These are phyloP conservation scores for Glaciozyma antarctica DNA, from an alignment of 768 basidiomycete genomes.

Conservation along the genomic window DNA sequence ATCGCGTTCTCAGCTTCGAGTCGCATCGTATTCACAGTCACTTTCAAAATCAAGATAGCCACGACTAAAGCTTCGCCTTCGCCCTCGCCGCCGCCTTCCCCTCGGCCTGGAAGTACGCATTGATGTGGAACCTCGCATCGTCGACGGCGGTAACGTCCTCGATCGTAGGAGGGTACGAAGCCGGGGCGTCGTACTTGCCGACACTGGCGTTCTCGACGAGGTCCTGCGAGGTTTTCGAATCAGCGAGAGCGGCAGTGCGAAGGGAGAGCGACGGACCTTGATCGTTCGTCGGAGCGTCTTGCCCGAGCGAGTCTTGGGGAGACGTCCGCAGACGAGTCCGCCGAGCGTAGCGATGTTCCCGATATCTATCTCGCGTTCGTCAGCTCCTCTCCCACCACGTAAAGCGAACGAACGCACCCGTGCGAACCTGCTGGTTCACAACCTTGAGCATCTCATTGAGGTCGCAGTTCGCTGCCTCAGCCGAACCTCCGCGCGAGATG, in stretches of 20 bases:
- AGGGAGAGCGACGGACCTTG: background rate
- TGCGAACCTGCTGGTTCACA: slow-evolving; percentile 2
- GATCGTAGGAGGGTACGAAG: slow-evolving; percentile 5
- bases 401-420: background rate
- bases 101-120: slow-evolving; percentile 1
- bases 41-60: background rate
- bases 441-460: slow-evolving; percentile 4
- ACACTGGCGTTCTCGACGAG: slow-evolving; percentile 4
- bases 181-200: background rate
- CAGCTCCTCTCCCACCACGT: too few species aligned
- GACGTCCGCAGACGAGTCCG: background rate
- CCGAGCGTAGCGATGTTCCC: slow-evolving; percentile 3
- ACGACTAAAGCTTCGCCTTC: slow-evolving; percentile 1
- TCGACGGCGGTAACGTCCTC: slow-evolving; percentile 6
- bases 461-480: background rate
- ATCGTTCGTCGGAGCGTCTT: slow-evolving; percentile 4
- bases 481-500: background rate
- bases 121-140: background rate
- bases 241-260: too few species aligned
- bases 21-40: too few species aligned
- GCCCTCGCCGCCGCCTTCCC: background rate
- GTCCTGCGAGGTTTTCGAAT: background rate
- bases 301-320: slow-evolving; percentile 11
- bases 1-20: too few species aligned
- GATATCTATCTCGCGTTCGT: background rate